Evolutionary conservation across 2,329 filamentous ascomycete genomes (phyloP), one percentile per base, ranked within the genome.

Genomic region (Triangularia verruculosa): DNA sequence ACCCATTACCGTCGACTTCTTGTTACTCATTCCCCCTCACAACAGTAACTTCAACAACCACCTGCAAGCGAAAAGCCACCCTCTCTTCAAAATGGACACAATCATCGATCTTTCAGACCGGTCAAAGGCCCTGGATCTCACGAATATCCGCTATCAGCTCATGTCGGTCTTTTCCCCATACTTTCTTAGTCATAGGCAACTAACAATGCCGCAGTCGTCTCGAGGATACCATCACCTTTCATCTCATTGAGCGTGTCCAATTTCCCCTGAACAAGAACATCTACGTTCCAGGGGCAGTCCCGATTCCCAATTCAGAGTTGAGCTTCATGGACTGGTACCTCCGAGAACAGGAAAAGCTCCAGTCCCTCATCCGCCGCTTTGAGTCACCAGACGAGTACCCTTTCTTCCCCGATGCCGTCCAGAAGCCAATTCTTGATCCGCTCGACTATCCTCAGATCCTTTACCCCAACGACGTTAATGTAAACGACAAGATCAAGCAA

Each of bases 211-310:
- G 22, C 73, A 99, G 95, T 73, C 95, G 95, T 20, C 85, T 98
- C 17, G 95, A 99, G 80, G 95, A 99, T 75, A 98, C 94, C 66
- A 98, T 99, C 74, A 96, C 92, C 69, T 97, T 96, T 78, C 91
- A 97, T 78, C 83, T 99, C 43, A 98, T 98, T 73, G 95, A 99
- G 79, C 89, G 95, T 47, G 94, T 94, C n/a, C 95, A 99, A 77
- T 99, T 98, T 77, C 92, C 94, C 3, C 84, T 96, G 68, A 98
- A 97, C 80, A 82, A 85, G 74, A 92, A 88, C 72, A 93, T 98
- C 77, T 99, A 99, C 80, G 77, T 80, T 12, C 85, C 92, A 7
- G 90, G 90, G 65, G 91, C 90, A n/a, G 83, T 98, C 54, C 80
- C 85, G 30, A 89, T 98, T 67, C 93, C 92, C 17, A 80, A 87